A percentile compares a stretch with the other conserved stretches of the same genome.
Conservation (phyloP, 2,329 filamentous ascomycete species). For the Raffaelea albimanens region DNA sequence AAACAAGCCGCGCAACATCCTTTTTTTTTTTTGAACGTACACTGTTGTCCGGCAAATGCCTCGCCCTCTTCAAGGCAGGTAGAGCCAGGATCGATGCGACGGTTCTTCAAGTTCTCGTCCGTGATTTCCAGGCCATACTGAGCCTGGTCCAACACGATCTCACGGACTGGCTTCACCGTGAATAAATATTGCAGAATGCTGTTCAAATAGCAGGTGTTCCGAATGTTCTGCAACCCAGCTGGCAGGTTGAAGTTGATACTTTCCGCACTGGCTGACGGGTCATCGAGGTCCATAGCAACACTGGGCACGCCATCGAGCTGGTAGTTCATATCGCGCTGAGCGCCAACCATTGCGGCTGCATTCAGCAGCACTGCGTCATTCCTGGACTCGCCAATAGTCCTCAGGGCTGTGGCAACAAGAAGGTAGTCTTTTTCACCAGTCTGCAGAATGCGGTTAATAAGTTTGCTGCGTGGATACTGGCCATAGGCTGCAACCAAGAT, state of each 20-base stretch:
- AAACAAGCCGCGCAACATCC: slow-evolving; percentile 32
- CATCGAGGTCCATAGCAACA: background rate
- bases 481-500: no score
- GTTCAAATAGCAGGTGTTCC: slow-evolving; percentile 97
- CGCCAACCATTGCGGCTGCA: slow-evolving; percentile 3
- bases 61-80: slow-evolving; percentile 12
- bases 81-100: slow-evolving; percentile 32
- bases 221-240: slow-evolving; percentile 83
- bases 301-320: background rate
- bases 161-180: slow-evolving; percentile 70
- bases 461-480: no score
- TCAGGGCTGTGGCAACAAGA: slow-evolving; percentile 10
- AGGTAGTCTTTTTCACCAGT: slow-evolving; percentile 13
- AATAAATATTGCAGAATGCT: slow-evolving; percentile 94
- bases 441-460: no score
- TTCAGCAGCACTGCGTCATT: slow-evolving; percentile 4
- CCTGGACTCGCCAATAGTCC: slow-evolving; percentile 6
- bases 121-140: slow-evolving; percentile 58
- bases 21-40: no score
- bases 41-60: slow-evolving; percentile 50
- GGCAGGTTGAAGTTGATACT: slow-evolving; percentile 53
- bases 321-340: slow-evolving; percentile 7
- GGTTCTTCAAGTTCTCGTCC: slow-evolving; percentile 49
- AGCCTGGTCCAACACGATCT: slow-evolving; percentile 71
- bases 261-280: slow-evolving; percentile 13